These are phyloP conservation scores for Xylaria sp. DNA, from an alignment of 2,329 filamentous ascomycete genomes.

Conservation along the genomic window DNA sequence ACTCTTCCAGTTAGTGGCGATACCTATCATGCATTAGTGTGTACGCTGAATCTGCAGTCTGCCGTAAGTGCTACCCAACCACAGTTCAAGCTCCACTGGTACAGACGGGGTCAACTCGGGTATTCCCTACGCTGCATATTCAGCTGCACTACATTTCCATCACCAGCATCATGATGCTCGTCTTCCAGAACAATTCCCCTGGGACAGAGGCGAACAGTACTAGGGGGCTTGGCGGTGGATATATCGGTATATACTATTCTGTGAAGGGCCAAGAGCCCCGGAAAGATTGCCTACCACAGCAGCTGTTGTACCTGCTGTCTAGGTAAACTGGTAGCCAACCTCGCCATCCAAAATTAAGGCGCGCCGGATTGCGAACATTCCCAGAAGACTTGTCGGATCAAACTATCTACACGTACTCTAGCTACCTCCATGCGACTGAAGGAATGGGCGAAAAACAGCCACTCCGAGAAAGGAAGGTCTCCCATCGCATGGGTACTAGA, in stretches of 20 bases:
- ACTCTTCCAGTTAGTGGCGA: conserved; percentile 18
- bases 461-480: conserved; percentile 37
- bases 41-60: conserved; percentile 8
- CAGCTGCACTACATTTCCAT: conserved; percentile 6
- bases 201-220: background rate
- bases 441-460: conserved; percentile 11
- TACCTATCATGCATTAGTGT: background rate
- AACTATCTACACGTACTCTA: background rate
- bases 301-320: background rate
- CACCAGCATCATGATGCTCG: background rate
- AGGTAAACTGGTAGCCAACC: background rate
- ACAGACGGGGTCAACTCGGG: conserved; percentile 17
- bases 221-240: background rate
- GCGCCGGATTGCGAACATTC: background rate
- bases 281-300: background rate
- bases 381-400: background rate
- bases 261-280: background rate
- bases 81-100: background rate
- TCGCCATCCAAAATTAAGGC: background rate
- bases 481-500: conserved; percentile 5
- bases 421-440: background rate
- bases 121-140: conserved; percentile 22
- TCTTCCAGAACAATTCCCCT: conserved; percentile 23
- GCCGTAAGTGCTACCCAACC: background rate
- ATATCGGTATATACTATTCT: conserved; percentile 1